These are phyloP conservation scores for Niveomyces coronatus DNA, from an alignment of 2,329 filamentous ascomycete genomes.

Conservation along the genomic window DNA sequence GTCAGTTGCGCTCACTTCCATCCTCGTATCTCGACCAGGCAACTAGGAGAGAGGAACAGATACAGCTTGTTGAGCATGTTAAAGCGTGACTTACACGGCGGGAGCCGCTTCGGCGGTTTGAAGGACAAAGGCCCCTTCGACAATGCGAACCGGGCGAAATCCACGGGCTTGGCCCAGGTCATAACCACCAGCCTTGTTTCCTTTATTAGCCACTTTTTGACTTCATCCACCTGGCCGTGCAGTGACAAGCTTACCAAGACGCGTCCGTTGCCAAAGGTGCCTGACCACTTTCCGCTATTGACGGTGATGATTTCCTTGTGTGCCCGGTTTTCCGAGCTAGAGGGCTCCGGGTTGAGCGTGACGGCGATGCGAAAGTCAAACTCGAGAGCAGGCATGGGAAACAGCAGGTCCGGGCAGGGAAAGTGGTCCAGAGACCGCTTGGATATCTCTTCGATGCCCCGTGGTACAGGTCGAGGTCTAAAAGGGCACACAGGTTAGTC, in stretches of 20 bases:
- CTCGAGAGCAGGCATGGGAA: constrained; percentile 35
- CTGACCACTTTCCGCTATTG: constrained; percentile 35
- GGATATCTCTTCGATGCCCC: constrained; percentile 27
- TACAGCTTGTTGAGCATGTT: background rate
- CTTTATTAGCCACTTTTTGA: constrained; percentile 1
- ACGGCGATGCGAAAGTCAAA: constrained; percentile 43
- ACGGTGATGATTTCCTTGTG: constrained; percentile 41
- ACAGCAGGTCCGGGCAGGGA: constrained; percentile 30
- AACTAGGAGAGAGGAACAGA: background rate
- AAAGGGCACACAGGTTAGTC: no score
- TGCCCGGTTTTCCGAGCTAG: constrained; percentile 32
- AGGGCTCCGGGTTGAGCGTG: constrained; percentile 30
- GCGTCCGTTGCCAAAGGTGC: constrained; percentile 37
- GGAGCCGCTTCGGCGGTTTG: constrained; percentile 36
- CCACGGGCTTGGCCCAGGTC: constrained; percentile 31
- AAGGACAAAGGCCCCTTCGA: constrained; percentile 40
- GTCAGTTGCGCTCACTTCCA: background rate
- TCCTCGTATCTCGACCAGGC: background rate
- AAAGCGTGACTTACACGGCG: constrained; percentile 26
- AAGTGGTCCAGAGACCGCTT: constrained; percentile 29
- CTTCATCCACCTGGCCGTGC: background rate
- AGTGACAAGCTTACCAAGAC: constrained; percentile 29
- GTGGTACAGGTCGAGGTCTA: constrained; percentile 12
- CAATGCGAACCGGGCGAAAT: constrained; percentile 30
- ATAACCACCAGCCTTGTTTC: constrained; percentile 28